Base-by-base conservation (phyloP, 768 basidiomycete species). In the Rhodosporidiobolus odoratus region DNA sequence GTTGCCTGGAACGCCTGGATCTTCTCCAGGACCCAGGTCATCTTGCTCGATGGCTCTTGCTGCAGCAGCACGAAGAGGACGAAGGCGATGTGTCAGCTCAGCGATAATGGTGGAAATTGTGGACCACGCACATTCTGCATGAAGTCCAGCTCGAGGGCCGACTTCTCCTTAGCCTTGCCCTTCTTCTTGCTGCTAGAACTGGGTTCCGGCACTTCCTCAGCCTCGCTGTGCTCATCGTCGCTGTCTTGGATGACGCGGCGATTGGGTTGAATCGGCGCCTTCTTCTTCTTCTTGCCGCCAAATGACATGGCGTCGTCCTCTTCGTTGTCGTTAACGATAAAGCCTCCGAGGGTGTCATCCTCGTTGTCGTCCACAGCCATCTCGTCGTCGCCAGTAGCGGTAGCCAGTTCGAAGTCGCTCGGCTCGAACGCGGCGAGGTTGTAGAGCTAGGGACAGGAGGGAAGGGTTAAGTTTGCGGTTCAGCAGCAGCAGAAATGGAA, bases 341-440 rank as follows among this genome's bases (percentile, higher is more conserved):
- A 64, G n/a, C 63, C 53, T 4, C 30, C 65, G 37, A 64, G 54
- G n/a, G 62, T 57, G 12, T 60, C 72, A 38, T 52, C 66, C 17
- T 67, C 73, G 27, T 65, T 63, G 50, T 74, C 62, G 47, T 69
- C 71, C 25, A 75, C 59, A 37, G 45, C 58, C 40, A 68, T 32
- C 17, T 58, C 63, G 19, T 56, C 47, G 68, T 30, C 65, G 66
- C 52, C 75, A 35, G 59, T 66, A 38, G 34, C 63, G 21, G 78
- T 30, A 34, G 65, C 78, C 15, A 89, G 75, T 65, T 89, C 87
- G 45, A 86, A 84, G 5, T 85, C 83, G 10, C 83, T 81, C 8
- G 87, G 86, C 71, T 87, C 84, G 77, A 91, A 90, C 0, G 86
- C 87, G 2, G 76, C 76, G 13, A 85, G 84, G 7, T 79, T 73